These are phyloP conservation scores for Thamnidium elegans DNA, from an alignment of 192 early-diverging fungal species.

Conservation along the genomic window DNA sequence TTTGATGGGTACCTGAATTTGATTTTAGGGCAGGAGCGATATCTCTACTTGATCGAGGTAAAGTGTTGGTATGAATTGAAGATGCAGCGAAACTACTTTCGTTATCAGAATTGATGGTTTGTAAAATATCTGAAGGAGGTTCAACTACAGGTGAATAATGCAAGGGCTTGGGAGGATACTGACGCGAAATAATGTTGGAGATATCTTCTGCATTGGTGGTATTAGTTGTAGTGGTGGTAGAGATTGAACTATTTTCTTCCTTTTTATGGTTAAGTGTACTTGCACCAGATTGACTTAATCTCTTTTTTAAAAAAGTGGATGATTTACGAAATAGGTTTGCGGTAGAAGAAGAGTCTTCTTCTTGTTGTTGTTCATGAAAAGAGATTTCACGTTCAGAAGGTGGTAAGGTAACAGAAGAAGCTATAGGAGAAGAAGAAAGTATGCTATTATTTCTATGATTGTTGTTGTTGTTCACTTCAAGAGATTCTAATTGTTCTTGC, in stretches of 20 bases:
- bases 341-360: background rate
- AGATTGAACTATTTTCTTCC: background rate
- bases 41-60: too few species aligned
- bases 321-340: slow-evolving; percentile 13
- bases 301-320: slow-evolving; percentile 11
- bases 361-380: background rate
- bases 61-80: too few species aligned
- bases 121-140: slow-evolving; percentile 1
- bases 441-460: background rate
- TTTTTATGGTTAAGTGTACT: background rate
- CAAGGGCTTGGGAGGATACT: slow-evolving; percentile 13
- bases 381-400: background rate
- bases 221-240: background rate
- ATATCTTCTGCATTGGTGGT: slow-evolving; percentile 7
- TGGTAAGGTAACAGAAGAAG: slow-evolving; percentile 1
- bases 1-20: too few species aligned
- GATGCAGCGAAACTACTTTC: background rate
- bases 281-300: slow-evolving; percentile 3
- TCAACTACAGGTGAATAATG: slow-evolving; percentile 12
- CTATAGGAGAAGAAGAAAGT: background rate
- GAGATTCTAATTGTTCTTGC: too few species aligned
- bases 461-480: too few species aligned
- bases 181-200: slow-evolving; percentile 6
- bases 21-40: too few species aligned
- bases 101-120: background rate